Base-by-base conservation (phyloP, 495 filamentous ascomycete genomes). In the Penicillium turbatum region DNA sequence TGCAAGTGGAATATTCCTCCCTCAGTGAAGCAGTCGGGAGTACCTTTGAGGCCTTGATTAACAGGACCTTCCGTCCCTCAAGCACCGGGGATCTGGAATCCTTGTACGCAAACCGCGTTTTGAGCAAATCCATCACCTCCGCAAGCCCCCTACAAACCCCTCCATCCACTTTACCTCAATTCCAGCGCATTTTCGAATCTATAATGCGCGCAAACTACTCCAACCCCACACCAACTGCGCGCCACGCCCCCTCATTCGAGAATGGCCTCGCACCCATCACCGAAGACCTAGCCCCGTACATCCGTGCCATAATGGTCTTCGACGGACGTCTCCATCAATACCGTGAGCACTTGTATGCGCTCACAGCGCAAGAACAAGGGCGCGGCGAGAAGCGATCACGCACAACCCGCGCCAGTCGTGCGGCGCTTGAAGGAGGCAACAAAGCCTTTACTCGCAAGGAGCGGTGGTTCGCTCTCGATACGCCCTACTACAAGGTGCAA, bases 251-350 rank as follows among this genome's bases (percentile, higher is more conserved):
- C 0, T 78, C 84, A 0, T 88, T 96, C 54, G 88, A 95, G 51
- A 80, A 88, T 32, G 81, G 83, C 0, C 62, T 84, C 35, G 60
- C 70, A 3, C 71, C 82, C 8, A 79, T 96, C 31, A 73, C 75
- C 5, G 77, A 86, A 39, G 93, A 98, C 54, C 69, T 96, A 6
- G 90, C 88, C 0, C 92, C 92, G 0, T 97, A 88, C 57, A 79
- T 95, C 17, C 86, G 93, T 16, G 73, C 77, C 9, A 96, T 97
- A 57, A 84, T 90, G 26, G 72, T 82, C 0, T 87, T 87, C 61
- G 92, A 96, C 55, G 70, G 83, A 3, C 76, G 75, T 10, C 77
- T 91, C 0, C 83, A 87, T 44, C 75, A 85, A 55, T 80, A 89
- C 55, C 78, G 91, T 0, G 57, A 82, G 12, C 78, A 77, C 13